Evolutionary conservation across 441 rosid genomes (phyloP).

Genomic region (Brassica balearica): DNA sequence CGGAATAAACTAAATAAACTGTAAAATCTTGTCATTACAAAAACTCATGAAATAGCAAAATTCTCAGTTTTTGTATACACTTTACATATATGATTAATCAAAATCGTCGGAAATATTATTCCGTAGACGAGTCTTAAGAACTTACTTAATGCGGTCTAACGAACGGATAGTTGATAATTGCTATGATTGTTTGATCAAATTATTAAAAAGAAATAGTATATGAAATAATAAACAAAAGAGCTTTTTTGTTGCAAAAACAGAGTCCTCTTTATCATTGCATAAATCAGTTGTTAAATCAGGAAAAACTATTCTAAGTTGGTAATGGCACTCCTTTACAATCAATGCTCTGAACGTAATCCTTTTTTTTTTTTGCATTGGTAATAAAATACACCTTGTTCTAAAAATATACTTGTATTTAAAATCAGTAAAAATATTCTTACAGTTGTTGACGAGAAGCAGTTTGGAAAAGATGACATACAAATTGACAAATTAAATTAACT

Average conservation of each 20-base stretch:
- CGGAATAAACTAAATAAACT: neutral
- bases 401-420: neutral
- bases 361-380: neutral
- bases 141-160: neutral
- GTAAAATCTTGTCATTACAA: neutral
- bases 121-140: neutral
- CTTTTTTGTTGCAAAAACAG: neutral
- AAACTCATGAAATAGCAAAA: neutral
- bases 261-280: slow-evolving; percentile 28
- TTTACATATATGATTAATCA: neutral
- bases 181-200: neutral
- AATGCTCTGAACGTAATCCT: slow-evolving; percentile 36
- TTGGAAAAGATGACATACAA: neutral
- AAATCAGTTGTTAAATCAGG: slow-evolving; percentile 25
- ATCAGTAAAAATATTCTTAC: neutral
- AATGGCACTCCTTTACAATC: slow-evolving; percentile 33
- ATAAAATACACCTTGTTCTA: neutral
- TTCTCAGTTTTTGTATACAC: neutral
- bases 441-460: neutral
- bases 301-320: slow-evolving; percentile 26
- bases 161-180: neutral
- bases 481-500: neutral
- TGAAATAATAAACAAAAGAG: neutral
- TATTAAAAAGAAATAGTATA: neutral
- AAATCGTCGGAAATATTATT: neutral